phyloP scores from a whole-genome alignment of 2,329 filamentous ascomycete genomes.

The Didymella glomerata region DNA sequence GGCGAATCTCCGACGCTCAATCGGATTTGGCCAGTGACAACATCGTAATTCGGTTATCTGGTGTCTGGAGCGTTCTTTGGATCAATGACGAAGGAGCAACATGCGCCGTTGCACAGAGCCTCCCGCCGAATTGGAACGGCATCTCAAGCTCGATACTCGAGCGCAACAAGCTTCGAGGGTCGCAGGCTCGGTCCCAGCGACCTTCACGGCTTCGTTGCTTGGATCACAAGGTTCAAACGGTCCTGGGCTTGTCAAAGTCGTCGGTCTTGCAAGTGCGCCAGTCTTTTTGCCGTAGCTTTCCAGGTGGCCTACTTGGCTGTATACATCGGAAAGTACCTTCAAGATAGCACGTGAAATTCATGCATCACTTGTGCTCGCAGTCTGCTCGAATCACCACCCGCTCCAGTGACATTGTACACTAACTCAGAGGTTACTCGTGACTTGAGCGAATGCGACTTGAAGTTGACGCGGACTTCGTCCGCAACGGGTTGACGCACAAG shows the following conservation, averaged over 20 bases:
- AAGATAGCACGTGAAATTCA: background rate
- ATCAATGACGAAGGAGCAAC: background rate
- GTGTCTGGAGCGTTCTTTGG: background rate
- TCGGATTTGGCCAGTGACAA: background rate
- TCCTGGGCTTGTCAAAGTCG: background rate
- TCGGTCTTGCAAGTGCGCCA: background rate
- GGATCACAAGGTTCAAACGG: background rate
- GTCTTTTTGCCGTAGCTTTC: background rate
- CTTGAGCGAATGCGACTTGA: background rate
- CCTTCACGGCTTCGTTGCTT: constrained; percentile 3
- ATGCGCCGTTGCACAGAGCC: constrained; percentile 1
- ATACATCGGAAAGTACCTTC: background rate
- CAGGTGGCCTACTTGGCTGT: no score
- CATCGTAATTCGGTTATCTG: background rate
- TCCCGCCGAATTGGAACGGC: background rate
- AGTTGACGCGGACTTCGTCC: background rate
- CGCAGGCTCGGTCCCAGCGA: background rate
- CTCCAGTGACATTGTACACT: background rate
- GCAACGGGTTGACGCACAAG: background rate
- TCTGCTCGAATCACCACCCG: background rate
- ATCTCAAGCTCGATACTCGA: background rate
- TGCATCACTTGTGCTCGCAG: background rate
- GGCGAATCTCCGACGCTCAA: background rate
- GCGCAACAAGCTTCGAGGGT: background rate
- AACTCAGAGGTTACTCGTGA: background rate